Conservation (phyloP, 768 basidiomycete genomes). For the Termitomyces sp. region DNA sequence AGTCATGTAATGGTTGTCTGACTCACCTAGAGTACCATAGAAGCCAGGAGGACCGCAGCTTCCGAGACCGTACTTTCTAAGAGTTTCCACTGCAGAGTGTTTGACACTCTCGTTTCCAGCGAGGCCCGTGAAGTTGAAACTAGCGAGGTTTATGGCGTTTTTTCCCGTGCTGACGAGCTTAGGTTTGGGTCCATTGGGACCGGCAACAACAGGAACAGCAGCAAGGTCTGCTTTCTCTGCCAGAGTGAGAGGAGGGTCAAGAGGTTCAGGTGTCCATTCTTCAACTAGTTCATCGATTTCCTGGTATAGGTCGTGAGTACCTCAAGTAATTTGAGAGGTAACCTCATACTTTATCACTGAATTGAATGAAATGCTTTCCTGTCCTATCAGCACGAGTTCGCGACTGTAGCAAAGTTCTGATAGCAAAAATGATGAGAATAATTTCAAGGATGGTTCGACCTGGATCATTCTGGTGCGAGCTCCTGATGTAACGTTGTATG, state of each 20-base stretch:
- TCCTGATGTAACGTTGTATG: constrained; percentile 86
- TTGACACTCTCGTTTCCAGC: constrained; percentile 86
- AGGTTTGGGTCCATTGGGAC: constrained; percentile 79
- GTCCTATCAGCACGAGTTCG: constrained; percentile 82
- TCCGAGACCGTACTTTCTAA: constrained; percentile 88
- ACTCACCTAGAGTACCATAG: constrained; percentile 90
- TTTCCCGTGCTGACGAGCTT: constrained; percentile 70
- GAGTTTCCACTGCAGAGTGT: constrained; percentile 74
- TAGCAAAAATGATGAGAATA: constrained; percentile 80
- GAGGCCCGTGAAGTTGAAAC: constrained; percentile 88
- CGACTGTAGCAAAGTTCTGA: constrained; percentile 86
- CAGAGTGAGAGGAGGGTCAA: constrained; percentile 56
- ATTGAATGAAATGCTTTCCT: constrained; percentile 86
- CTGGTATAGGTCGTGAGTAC: constrained; percentile 31
- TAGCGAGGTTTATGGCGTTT: constrained; percentile 78
- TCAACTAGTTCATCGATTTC: constrained; percentile 96
- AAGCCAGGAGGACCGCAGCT: constrained; percentile 97
- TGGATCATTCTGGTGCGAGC: constrained; percentile 95
- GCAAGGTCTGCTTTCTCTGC: constrained; percentile 66
- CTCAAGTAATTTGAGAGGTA: not conserved
- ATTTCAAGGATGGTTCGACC: constrained; percentile 87
- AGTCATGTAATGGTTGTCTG: not conserved
- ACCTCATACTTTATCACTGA: constrained; percentile 77
- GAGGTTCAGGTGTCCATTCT: constrained; percentile 88
- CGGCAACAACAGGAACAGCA: constrained; percentile 71